phyloP scores from a whole-genome alignment of 768 basidiomycete genomes.

The Suillus clintonianus region DNA sequence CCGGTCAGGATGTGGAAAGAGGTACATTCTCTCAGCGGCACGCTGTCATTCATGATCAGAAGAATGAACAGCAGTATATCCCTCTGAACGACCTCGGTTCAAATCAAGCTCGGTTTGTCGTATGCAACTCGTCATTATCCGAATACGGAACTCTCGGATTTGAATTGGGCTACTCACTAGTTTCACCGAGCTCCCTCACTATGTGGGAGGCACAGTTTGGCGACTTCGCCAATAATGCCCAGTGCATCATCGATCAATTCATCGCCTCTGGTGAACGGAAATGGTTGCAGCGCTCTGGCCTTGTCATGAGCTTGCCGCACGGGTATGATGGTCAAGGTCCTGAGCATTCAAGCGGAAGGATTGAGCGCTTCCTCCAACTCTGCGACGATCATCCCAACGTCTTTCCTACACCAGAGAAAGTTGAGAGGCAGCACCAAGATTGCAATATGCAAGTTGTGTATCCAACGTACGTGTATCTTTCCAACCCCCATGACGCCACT shows the following conservation, averaged over 20 bases:
- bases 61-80: slow-evolving; percentile 85
- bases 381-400: slow-evolving; percentile 95
- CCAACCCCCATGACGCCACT: neutral
- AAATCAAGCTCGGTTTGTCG: slow-evolving; percentile 88
- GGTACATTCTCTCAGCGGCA: slow-evolving; percentile 99
- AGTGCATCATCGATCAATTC: slow-evolving; percentile 98
- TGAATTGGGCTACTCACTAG: slow-evolving; percentile 97
- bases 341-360: slow-evolving; percentile 93
- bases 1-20: slow-evolving; percentile 98
- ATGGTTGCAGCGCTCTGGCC: slow-evolving; percentile 92
- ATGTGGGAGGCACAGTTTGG: slow-evolving; percentile 99
- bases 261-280: slow-evolving; percentile 97
- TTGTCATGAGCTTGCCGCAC: slow-evolving; percentile 89
- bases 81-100: slow-evolving; percentile 87
- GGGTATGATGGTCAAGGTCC: slow-evolving; percentile 99
- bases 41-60: slow-evolving; percentile 95
- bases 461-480: slow-evolving; percentile 67
- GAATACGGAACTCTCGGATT: slow-evolving; percentile 96
- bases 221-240: slow-evolving; percentile 97
- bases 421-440: slow-evolving; percentile 96
- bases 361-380: slow-evolving; percentile 96
- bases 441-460: slow-evolving; percentile 99
- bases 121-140: slow-evolving; percentile 96
- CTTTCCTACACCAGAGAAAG: slow-evolving; percentile 86
- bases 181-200: slow-evolving; percentile 88